Evolutionary conservation across 1,284 basidiomycete species (phyloP).

Genomic region (Ganoderma lingzhi): DNA sequence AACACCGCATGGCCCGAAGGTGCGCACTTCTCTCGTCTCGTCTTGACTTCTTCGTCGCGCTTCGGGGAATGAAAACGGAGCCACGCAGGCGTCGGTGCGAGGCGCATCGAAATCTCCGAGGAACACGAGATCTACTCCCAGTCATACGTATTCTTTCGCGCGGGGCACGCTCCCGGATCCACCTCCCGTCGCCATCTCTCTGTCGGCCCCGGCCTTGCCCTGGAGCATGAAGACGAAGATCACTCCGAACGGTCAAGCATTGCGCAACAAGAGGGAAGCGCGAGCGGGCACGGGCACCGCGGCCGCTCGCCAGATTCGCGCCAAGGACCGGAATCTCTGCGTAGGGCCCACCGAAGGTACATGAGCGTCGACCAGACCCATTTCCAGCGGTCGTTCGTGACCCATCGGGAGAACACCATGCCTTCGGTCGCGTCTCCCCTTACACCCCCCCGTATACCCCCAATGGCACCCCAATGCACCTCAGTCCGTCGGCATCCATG

Average conservation of each 20-base stretch:
- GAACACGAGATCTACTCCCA: constrained; percentile 82
- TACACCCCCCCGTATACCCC: constrained; percentile 37
- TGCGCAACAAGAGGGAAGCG: constrained; percentile 21
- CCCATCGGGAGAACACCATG: constrained; percentile 37
- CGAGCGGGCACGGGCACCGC: constrained; percentile 24
- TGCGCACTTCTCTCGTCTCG: constrained; percentile 44
- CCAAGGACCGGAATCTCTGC: not conserved
- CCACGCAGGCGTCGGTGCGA: constrained; percentile 77
- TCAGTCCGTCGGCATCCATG: constrained; percentile 33
- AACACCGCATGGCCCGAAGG: constrained; percentile 86
- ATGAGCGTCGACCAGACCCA: constrained; percentile 45
- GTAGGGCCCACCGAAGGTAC: constrained; percentile 35
- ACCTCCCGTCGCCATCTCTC: constrained; percentile 69
- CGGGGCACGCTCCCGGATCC: constrained; percentile 43
- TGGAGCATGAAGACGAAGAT: constrained; percentile 48
- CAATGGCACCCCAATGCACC: constrained; percentile 18
- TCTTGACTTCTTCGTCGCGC: not conserved
- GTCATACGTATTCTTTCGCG: constrained; percentile 79
- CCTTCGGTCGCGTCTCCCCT: constrained; percentile 35
- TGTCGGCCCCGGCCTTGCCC: constrained; percentile 73
- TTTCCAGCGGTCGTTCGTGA: constrained; percentile 42
- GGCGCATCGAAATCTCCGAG: constrained; percentile 83
- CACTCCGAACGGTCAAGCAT: constrained; percentile 43
- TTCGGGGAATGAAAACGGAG: constrained; percentile 14
- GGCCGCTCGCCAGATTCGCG: constrained; percentile 32